These are phyloP conservation scores for Phoma sp. DNA, from an alignment of 2,329 filamentous ascomycete species.

Conservation along the genomic window DNA sequence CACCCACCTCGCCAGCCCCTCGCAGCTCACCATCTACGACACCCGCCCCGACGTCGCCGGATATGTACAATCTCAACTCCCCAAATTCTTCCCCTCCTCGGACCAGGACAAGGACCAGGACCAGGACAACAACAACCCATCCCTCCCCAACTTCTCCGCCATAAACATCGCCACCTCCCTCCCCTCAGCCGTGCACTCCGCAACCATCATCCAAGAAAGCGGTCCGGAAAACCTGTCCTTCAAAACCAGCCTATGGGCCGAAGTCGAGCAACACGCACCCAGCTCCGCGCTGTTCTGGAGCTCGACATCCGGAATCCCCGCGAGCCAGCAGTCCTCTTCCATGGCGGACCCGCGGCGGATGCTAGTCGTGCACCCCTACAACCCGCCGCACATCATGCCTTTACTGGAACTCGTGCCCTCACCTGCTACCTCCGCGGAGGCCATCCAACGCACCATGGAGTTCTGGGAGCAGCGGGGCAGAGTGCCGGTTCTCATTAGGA, in stretches of 20 bases:
- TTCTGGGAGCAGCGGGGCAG: conserved; percentile 55
- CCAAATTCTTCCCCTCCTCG: conserved; percentile 47
- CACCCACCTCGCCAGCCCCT: conserved; percentile 47
- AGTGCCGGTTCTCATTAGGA: conserved; percentile 57
- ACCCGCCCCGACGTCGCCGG: conserved; percentile 54
- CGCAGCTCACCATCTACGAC: conserved; percentile 57
- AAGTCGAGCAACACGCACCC: conserved; percentile 56
- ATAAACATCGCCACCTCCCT: conserved; percentile 47
- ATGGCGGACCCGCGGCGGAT: conserved; percentile 55
- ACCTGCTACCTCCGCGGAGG: conserved; percentile 47
- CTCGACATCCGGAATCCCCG: conserved; percentile 63
- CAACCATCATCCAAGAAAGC: conserved; percentile 65
- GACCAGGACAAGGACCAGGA: neutral
- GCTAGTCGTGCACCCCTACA: conserved; percentile 66
- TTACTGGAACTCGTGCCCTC: conserved; percentile 64
- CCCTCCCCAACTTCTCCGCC: conserved; percentile 28
- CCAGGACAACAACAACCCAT: neutral
- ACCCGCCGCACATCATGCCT: conserved; percentile 68
- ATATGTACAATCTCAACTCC: conserved; percentile 53
- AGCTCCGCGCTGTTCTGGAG: conserved; percentile 60
- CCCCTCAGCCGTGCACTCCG: conserved; percentile 52
- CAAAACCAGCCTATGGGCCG: conserved; percentile 59
- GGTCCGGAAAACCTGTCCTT: conserved; percentile 61
- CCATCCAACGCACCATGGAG: conserved; percentile 49
- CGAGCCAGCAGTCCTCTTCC: conserved; percentile 54